A percentile compares a stretch with the other conserved stretches of the same genome.
Evolutionary conservation across 2,329 filamentous ascomycete genomes (phyloP).

Genomic region (Trichoderma pleuroti): DNA sequence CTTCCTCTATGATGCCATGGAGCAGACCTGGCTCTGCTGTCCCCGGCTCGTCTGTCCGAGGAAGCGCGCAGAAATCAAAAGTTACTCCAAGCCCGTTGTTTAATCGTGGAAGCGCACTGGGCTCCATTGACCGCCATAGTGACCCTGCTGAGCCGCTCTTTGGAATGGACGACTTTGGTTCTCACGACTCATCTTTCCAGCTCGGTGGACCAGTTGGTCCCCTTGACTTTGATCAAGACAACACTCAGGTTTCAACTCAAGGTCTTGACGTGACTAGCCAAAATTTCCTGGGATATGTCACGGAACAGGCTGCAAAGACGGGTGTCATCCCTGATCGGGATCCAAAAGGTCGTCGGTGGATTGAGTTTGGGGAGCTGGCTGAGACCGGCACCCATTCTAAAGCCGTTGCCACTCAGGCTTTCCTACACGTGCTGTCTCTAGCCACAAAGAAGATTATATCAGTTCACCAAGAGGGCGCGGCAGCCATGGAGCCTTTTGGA

Average conservation of each 20-base stretch:
- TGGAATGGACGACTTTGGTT: constrained; percentile 34
- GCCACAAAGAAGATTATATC: constrained; percentile 62
- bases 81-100: constrained; percentile 39
- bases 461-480: constrained; percentile 56
- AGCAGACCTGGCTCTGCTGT: constrained; percentile 45
- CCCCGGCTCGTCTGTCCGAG: constrained; percentile 45
- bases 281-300: constrained; percentile 45
- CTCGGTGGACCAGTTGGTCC: constrained; percentile 23
- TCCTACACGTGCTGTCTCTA: constrained; percentile 69
- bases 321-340: constrained; percentile 34
- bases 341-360: constrained; percentile 38
- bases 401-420: constrained; percentile 68
- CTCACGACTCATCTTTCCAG: constrained; percentile 33
- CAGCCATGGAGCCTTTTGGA: constrained; percentile 41
- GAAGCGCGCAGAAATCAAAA: constrained; percentile 35
- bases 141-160: constrained; percentile 36
- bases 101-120: constrained; percentile 34
- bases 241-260: constrained; percentile 33
- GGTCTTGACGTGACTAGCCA: constrained; percentile 44
- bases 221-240: constrained; percentile 24
- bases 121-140: constrained; percentile 47
- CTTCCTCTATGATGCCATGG: constrained; percentile 52
- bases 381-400: constrained; percentile 51
- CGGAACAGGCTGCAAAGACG: constrained; percentile 34
- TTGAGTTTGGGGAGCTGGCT: constrained; percentile 69